phyloP scores from a whole-genome alignment of 2,329 filamentous ascomycete genomes.

The Sclerotinia spermophila region DNA sequence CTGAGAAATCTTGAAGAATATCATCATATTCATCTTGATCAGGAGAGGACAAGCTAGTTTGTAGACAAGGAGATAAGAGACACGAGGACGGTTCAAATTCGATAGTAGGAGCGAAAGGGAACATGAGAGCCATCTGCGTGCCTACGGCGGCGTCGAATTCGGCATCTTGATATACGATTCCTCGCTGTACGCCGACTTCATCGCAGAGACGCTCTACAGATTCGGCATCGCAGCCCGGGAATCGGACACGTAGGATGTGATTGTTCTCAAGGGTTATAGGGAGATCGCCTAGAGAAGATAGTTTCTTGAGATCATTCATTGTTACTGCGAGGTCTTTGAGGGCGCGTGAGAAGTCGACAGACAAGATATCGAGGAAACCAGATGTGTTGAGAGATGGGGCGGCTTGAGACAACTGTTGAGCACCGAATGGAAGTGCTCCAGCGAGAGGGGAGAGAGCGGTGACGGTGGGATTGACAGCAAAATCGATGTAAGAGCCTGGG shows the following conservation, averaged over 20 bases:
- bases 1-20: conserved; percentile 24
- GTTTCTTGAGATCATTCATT: conserved; percentile 73
- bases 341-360: conserved; percentile 81
- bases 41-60: conserved; percentile 2
- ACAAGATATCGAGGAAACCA: conserved; percentile 79
- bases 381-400: conserved; percentile 70
- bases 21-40: conserved; percentile 36
- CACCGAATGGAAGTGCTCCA: conserved; percentile 48
- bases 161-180: conserved; percentile 71
- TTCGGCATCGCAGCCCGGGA: conserved; percentile 82
- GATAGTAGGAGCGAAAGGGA: conserved; percentile 75
- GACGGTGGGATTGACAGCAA: conserved; percentile 81
- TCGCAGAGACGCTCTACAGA: conserved; percentile 80
- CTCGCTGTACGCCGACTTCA: conserved; percentile 79
- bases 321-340: conserved; percentile 78
- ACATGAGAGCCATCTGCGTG: conserved; percentile 71
- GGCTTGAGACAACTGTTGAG: conserved; percentile 39
- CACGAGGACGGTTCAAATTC: conserved; percentile 32
- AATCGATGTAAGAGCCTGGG: conserved; percentile 83
- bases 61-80: conserved; percentile 29
- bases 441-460: conserved; percentile 77
- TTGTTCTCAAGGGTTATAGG: conserved; percentile 68
- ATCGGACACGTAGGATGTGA: conserved; percentile 69
- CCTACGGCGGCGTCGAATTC: conserved; percentile 67
- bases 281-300: conserved; percentile 76